Percentiles rank a stretch among this genome's conserved stretches.
Evolutionary conservation across 208 protist species (phyloP).

Genomic region (Zelonia costaricensis): DNA sequence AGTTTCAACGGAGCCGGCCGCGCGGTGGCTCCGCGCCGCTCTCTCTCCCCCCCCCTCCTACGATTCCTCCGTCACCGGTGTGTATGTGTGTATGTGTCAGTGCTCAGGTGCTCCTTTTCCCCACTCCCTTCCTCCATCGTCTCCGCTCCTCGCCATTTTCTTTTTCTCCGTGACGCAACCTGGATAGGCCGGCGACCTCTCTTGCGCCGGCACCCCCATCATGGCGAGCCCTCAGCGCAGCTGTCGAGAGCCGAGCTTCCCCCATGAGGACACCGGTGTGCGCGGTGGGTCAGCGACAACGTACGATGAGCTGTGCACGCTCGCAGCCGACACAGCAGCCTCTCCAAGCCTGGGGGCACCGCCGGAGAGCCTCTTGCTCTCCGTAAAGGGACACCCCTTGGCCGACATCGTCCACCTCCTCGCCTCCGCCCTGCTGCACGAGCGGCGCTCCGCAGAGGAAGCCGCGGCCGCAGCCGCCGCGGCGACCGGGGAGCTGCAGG

Average conservation of each 20-base stretch:
- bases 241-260: too few species aligned
- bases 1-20: too few species aligned
- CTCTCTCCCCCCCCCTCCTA: neutral
- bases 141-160: neutral
- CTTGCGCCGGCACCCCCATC: too few species aligned
- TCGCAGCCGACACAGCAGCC: too few species aligned
- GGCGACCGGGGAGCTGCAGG: neutral
- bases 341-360: too few species aligned
- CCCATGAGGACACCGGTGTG: too few species aligned
- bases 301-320: too few species aligned
- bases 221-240: too few species aligned
- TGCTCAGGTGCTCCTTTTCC: neutral
- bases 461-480: too few species aligned
- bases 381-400: neutral
- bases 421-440: neutral
- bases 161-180: neutral
- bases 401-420: neutral
- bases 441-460: neutral
- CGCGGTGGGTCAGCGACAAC: too few species aligned
- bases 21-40: too few species aligned
- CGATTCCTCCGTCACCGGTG: neutral
- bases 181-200: too few species aligned
- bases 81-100: neutral
- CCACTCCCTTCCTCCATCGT: neutral
- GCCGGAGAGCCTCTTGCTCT: neutral